Conservation (phyloP, 495 filamentous ascomycete genomes). For the Evansstolkia leycettana region DNA sequence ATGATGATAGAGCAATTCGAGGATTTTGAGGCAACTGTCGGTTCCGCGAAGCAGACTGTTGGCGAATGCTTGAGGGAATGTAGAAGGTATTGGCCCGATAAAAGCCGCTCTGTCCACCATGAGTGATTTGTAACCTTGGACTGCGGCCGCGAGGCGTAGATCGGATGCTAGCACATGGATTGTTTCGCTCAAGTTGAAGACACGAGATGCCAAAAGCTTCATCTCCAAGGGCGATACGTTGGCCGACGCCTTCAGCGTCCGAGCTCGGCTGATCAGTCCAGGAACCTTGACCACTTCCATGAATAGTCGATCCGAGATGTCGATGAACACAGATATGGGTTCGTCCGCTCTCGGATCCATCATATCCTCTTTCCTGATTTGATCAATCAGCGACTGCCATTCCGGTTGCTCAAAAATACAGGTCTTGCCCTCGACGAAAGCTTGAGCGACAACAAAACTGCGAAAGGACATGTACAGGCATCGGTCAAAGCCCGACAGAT, state of each 20-base stretch:
- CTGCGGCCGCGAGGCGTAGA: constrained; percentile 7
- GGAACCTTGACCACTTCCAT: constrained; percentile 12
- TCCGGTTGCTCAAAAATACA: constrained; percentile 17
- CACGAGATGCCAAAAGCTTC: no score
- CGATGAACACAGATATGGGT: constrained; percentile 10
- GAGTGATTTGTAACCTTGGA: constrained; percentile 3
- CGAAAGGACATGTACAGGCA: constrained; percentile 18
- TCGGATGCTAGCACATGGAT: constrained; percentile 4
- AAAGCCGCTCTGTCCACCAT: constrained; percentile 1
- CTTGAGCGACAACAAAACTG: constrained; percentile 16
- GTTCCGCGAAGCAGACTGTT: constrained; percentile 11
- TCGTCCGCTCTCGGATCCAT: constrained; percentile 5
- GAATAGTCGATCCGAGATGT: constrained; percentile 14
- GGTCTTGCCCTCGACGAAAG: constrained; percentile 9
- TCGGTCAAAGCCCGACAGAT: constrained; percentile 16
- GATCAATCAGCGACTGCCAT: constrained; percentile 17
- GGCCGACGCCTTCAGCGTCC: constrained; percentile 1
- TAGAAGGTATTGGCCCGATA: constrained; percentile 11
- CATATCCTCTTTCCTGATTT: constrained; percentile 14
- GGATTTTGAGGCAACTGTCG: constrained; percentile 8
- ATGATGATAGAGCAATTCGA: constrained; percentile 7
- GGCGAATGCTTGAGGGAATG: constrained; percentile 11
- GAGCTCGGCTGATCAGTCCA: constrained; percentile 8
- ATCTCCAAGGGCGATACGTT: background rate
- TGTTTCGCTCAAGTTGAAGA: no score